Percentiles rank a stretch among this genome's conserved stretches.
phyloP scores from a whole-genome alignment of 495 filamentous ascomycete genomes.

The Penicilliopsis zonata region DNA sequence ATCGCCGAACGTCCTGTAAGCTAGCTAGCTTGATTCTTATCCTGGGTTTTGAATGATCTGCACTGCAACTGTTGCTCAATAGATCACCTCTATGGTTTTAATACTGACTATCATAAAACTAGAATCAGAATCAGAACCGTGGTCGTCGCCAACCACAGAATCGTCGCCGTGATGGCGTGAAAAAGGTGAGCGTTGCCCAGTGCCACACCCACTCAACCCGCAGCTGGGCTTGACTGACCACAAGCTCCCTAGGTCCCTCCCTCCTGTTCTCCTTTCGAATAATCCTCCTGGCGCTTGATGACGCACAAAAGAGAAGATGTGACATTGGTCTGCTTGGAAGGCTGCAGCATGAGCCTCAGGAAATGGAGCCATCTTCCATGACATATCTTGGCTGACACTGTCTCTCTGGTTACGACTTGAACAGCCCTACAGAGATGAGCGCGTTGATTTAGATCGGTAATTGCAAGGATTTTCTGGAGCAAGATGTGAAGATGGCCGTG shows the following conservation, averaged over 20 bases:
- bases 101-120: conserved; percentile 14
- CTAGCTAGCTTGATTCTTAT: background rate
- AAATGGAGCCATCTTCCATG: conserved; percentile 31
- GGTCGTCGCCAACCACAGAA: conserved; percentile 44
- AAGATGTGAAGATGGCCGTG: background rate
- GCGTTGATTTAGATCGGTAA: conserved; percentile 45
- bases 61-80: background rate
- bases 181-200: conserved; percentile 51
- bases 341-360: conserved; percentile 20
- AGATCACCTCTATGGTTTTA: conserved; percentile 23
- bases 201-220: conserved; percentile 8
- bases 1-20: conserved; percentile 71
- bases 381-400: conserved; percentile 42
- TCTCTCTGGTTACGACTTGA: conserved; percentile 31
- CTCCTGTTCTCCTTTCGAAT: conserved; percentile 28
- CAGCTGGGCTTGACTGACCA: background rate
- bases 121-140: conserved; percentile 24
- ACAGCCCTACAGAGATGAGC: conserved; percentile 45
- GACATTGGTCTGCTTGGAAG: conserved; percentile 23
- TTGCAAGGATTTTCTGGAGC: conserved; percentile 1
- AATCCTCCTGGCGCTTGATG: conserved; percentile 27
- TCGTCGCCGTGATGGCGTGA: conserved; percentile 66
- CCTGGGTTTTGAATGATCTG: too few relatives aligned
- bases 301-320: conserved; percentile 20
- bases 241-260: conserved; percentile 22